These are phyloP conservation scores for Skeletonema grethae DNA, from an alignment of 108 stramenopile genomes.

Conservation along the genomic window DNA sequence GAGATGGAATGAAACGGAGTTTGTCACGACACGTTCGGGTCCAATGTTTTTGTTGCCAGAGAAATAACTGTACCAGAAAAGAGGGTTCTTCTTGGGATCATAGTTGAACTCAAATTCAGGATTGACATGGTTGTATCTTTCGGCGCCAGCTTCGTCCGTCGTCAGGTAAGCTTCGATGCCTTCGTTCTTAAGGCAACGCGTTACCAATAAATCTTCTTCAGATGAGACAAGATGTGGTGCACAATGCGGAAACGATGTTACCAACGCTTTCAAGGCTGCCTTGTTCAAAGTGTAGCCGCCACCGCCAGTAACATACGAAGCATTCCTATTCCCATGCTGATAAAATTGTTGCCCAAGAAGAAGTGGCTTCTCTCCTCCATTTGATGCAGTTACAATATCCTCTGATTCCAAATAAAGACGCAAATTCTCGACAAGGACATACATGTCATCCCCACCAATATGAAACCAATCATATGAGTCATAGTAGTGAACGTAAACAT, in stretches of 20 bases:
- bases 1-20: slow-evolving; percentile 7
- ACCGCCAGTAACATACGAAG: neutral
- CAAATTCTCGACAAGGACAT: slow-evolving; percentile 57
- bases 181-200: neutral
- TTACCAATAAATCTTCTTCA: neutral
- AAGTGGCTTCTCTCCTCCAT: slow-evolving; percentile 15
- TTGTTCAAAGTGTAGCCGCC: slow-evolving; percentile 8
- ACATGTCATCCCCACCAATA: slow-evolving; percentile 76
- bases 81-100: slow-evolving; percentile 9
- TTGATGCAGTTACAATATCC: slow-evolving; percentile 7
- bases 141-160: neutral
- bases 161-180: neutral
- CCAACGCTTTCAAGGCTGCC: neutral
- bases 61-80: neutral
- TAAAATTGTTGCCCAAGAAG: neutral
- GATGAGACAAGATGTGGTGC: neutral
- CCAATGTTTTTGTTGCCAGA: neutral
- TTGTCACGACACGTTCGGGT: neutral
- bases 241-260: neutral
- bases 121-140: neutral
- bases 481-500: slow-evolving; percentile 62
- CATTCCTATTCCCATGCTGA: neutral
- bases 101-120: slow-evolving; percentile 9
- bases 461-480: slow-evolving; percentile 86
- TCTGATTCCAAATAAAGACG: slow-evolving; percentile 35